Conservation (phyloP, 768 basidiomycete species). For the Mycena haematopus region DNA sequence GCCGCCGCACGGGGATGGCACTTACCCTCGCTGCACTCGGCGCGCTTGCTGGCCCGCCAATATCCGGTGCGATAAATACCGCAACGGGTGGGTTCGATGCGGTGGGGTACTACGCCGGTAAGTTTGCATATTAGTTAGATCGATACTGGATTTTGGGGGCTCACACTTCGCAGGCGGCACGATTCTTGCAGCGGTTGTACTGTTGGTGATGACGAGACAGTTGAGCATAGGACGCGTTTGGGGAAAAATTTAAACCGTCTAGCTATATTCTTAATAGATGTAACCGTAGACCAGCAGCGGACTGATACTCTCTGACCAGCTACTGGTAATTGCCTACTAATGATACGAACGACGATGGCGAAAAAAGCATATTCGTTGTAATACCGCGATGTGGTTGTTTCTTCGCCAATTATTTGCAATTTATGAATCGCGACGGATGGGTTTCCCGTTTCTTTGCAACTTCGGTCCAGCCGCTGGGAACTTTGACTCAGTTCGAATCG, state of each 20-base stretch:
- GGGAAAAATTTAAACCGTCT: slow-evolving; percentile 26
- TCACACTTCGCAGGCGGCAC: slow-evolving; percentile 23
- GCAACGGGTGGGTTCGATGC: slow-evolving; percentile 51
- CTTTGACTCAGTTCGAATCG: no score
- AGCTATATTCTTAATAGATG: neutral
- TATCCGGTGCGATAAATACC: slow-evolving; percentile 62
- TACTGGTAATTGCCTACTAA: no score
- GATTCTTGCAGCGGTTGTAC: slow-evolving; percentile 26
- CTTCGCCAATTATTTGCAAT: no score
- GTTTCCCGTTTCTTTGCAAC: no score
- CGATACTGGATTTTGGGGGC: neutral
- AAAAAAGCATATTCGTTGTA: no score
- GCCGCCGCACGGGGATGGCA: slow-evolving; percentile 62
- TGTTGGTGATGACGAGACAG: slow-evolving; percentile 28
- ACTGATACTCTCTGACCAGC: no score
- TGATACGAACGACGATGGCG: no score
- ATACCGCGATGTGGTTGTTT: no score
- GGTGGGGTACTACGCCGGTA: slow-evolving; percentile 60
- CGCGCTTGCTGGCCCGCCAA: slow-evolving; percentile 64
- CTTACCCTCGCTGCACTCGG: slow-evolving; percentile 60
- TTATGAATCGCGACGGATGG: no score
- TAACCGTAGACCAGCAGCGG: no score
- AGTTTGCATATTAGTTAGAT: neutral
- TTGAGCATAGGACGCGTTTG: slow-evolving; percentile 21
- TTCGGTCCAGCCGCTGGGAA: no score